Percentiles rank a stretch among this genome's conserved stretches.
Conservation (phyloP, 495 filamentous ascomycete genomes). For the Penicillium ochrochloron region DNA sequence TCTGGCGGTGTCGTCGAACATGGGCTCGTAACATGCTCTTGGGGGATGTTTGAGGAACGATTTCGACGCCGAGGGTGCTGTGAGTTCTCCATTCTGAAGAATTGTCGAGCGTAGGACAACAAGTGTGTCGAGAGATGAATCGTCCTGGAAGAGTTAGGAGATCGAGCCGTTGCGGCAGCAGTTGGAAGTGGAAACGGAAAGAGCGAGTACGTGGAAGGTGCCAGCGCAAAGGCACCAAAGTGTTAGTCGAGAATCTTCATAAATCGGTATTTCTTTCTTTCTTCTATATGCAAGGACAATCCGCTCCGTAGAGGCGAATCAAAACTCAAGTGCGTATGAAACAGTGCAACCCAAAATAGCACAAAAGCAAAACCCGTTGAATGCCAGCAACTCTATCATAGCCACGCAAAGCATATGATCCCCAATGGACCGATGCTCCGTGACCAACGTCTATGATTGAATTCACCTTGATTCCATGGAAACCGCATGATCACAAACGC, state of each 20-base stretch:
- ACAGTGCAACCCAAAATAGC: conserved; percentile 15
- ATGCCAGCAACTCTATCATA: conserved; percentile 30
- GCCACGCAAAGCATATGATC: conserved; percentile 22
- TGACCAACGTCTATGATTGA: conserved; percentile 26
- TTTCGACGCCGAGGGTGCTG: conserved; percentile 15
- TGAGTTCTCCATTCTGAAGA: conserved; percentile 10
- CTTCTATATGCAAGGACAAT: conserved; percentile 34
- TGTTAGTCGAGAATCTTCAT: not conserved
- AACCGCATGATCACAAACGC: conserved; percentile 31
- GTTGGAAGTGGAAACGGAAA: not conserved
- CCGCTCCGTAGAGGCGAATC: conserved; percentile 27
- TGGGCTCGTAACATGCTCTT: not conserved
- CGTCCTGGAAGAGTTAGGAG: not conserved
- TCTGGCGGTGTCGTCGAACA: not conserved
- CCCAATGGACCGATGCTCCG: conserved; percentile 11
- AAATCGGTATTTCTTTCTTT: conserved; percentile 28
- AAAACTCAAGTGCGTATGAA: conserved; percentile 25
- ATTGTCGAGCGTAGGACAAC: not conserved
- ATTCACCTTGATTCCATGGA: conserved; percentile 16
- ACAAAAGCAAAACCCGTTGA: conserved; percentile 19
- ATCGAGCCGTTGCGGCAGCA: not conserved
- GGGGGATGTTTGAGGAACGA: conserved; percentile 15
- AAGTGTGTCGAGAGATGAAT: not conserved
- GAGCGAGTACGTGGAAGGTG: conserved; percentile 7
- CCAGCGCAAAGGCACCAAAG: not conserved